A percentile compares a stretch with the other conserved stretches of the same genome.
phyloP scores from a whole-genome alignment of 345 rosid species.

The Euphorbia pulcherrima region DNA sequence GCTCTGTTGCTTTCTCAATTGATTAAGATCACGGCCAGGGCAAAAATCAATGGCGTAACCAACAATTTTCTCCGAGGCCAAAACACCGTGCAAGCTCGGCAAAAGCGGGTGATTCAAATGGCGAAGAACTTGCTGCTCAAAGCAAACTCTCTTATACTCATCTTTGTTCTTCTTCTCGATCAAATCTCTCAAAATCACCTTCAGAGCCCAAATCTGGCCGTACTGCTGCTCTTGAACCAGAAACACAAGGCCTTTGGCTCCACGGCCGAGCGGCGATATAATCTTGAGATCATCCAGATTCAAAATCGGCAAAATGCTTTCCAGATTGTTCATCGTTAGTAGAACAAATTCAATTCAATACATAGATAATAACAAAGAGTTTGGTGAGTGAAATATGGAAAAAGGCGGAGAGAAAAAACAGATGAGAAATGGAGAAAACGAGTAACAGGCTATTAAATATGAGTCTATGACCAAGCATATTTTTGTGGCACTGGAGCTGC shows the following conservation, averaged over 20 bases:
- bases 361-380: too few species aligned
- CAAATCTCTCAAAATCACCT: constrained; percentile 58
- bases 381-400: too few species aligned
- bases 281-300: constrained; percentile 41
- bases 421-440: too few species aligned
- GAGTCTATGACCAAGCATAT: too few species aligned
- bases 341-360: too few species aligned
- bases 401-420: too few species aligned
- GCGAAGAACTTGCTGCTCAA: constrained; percentile 61
- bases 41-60: constrained; percentile 91
- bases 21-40: constrained; percentile 63
- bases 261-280: constrained; percentile 67
- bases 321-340: background rate
- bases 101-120: constrained; percentile 64
- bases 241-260: constrained; percentile 91
- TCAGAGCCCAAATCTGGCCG: constrained; percentile 56
- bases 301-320: constrained; percentile 26
- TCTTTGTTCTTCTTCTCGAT: constrained; percentile 47
- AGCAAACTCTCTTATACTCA: constrained; percentile 53
- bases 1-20: constrained; percentile 52
- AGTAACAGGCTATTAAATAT: too few species aligned
- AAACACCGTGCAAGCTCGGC: constrained; percentile 65
- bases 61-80: constrained; percentile 60
- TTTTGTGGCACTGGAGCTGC: too few species aligned
- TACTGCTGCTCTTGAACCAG: constrained; percentile 35